phyloP scores from a whole-genome alignment of 2,329 filamentous ascomycete genomes.

The Aspergillus chevalieri region DNA sequence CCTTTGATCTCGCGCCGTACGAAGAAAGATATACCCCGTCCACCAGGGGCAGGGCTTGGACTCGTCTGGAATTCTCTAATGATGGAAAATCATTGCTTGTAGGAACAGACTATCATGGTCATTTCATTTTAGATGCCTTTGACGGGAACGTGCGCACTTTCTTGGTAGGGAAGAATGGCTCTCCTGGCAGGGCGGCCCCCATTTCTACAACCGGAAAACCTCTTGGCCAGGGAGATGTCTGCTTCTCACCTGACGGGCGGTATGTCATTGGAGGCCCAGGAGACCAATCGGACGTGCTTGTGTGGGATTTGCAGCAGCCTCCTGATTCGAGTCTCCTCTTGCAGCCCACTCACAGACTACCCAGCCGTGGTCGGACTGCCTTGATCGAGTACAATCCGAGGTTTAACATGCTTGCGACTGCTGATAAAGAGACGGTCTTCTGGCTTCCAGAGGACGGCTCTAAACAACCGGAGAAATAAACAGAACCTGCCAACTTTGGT shows the following conservation, averaged over 20 bases:
- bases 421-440: constrained; percentile 75
- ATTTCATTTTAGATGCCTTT: constrained; percentile 92
- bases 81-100: constrained; percentile 84
- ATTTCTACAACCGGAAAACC: constrained; percentile 51
- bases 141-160: constrained; percentile 72
- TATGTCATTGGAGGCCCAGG: constrained; percentile 78
- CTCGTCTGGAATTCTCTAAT: constrained; percentile 89
- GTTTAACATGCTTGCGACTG: constrained; percentile 85
- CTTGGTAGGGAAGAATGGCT: constrained; percentile 47
- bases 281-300: constrained; percentile 62
- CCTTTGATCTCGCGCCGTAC: constrained; percentile 64
- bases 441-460: constrained; percentile 63
- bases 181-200: constrained; percentile 45
- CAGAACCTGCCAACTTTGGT: background rate
- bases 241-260: constrained; percentile 82
- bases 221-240: constrained; percentile 64
- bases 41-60: constrained; percentile 59
- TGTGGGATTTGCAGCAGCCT: constrained; percentile 72
- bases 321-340: constrained; percentile 51
- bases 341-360: constrained; percentile 34
- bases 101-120: constrained; percentile 74
- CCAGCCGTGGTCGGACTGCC: constrained; percentile 55
- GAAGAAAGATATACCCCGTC: constrained; percentile 51
- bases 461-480: constrained; percentile 29
- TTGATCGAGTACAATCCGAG: constrained; percentile 84